Conservation (phyloP, 2,329 filamentous ascomycete species). For the Trichoderma atroviride region DNA sequence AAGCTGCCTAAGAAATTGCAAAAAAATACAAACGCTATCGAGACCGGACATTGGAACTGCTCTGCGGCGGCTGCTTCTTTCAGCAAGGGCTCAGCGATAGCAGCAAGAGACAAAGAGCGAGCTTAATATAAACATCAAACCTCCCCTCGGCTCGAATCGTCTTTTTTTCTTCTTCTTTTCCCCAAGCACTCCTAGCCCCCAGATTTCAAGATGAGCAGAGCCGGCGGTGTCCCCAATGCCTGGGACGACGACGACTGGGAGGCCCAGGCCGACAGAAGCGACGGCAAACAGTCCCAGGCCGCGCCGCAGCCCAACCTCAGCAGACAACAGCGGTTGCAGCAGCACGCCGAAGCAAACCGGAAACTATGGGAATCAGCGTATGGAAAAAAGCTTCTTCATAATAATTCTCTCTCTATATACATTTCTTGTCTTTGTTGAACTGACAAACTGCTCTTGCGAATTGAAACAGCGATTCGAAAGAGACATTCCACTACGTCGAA, state of each 20-base stretch:
- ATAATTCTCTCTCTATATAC: too few species aligned
- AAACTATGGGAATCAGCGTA: conserved; percentile 91
- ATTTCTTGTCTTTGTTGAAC: neutral
- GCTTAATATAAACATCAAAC: neutral
- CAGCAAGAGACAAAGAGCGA: neutral
- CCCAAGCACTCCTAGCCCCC: neutral
- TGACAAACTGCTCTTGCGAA: neutral
- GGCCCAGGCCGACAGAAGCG: conserved; percentile 65
- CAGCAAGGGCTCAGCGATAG: neutral
- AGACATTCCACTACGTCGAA: conserved; percentile 76
- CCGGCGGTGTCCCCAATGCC: conserved; percentile 64
- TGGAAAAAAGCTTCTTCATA: conserved; percentile 38
- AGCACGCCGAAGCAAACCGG: conserved; percentile 81
- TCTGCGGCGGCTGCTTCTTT: neutral
- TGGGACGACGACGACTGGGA: conserved; percentile 97
- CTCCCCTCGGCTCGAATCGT: neutral
- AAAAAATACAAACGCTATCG: neutral
- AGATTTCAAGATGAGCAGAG: conserved; percentile 45
- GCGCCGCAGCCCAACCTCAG: conserved; percentile 53
- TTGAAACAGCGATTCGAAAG: conserved; percentile 63
- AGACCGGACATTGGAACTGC: neutral
- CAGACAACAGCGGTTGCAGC: conserved; percentile 75
- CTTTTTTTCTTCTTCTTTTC: neutral
- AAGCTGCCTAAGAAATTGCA: neutral
- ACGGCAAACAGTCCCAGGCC: conserved; percentile 41